These are phyloP conservation scores for Lactuca sativa DNA, from an alignment of 129 eudicot genomes.

Conservation along the genomic window DNA sequence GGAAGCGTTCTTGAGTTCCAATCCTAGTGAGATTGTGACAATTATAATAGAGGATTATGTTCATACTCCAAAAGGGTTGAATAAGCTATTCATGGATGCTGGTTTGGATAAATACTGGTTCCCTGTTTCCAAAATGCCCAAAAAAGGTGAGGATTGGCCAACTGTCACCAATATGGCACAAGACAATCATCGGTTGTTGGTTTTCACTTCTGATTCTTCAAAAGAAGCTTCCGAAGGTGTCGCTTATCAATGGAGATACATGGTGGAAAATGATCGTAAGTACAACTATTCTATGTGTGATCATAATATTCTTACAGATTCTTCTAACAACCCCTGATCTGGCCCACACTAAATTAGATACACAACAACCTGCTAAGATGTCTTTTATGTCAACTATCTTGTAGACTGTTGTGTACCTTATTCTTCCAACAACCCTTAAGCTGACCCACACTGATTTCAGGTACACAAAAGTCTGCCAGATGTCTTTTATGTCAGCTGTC, in stretches of 20 bases:
- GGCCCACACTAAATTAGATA: background rate
- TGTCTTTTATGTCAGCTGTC: no score
- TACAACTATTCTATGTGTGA: background rate
- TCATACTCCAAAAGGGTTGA: conserved; percentile 84
- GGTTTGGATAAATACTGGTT: conserved; percentile 93
- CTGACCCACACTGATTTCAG: no score
- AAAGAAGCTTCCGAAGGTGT: conserved; percentile 89
- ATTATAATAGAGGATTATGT: conserved; percentile 96
- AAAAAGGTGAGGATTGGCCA: conserved; percentile 92
- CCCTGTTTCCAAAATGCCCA: conserved; percentile 93
- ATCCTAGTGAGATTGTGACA: conserved; percentile 85
- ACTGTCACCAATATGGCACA: conserved; percentile 78
- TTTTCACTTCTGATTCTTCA: conserved; percentile 94
- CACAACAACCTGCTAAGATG: no score
- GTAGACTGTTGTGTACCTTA: background rate
- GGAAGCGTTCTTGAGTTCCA: conserved; percentile 82
- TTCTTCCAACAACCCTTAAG: no score
- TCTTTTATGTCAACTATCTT: background rate
- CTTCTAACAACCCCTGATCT: background rate
- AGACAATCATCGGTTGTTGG: conserved; percentile 72
- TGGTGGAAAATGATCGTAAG: conserved; percentile 95
- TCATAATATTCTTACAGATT: no score
- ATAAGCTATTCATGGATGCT: conserved; percentile 65
- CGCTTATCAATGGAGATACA: conserved; percentile 96
- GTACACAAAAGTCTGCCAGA: no score